phyloP scores from a whole-genome alignment of 306 rosid genomes.

The Cicer bijugum region DNA sequence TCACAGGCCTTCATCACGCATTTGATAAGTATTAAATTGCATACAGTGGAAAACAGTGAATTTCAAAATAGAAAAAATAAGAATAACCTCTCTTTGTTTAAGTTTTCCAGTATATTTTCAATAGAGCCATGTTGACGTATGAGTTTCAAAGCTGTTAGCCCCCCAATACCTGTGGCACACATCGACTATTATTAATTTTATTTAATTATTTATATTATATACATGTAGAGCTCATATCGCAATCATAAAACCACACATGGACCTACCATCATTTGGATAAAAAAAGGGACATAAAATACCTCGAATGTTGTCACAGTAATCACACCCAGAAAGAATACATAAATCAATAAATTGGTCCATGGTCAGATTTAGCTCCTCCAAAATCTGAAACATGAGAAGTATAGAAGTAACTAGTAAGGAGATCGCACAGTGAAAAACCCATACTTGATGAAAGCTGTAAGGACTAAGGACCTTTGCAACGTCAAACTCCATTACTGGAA shows the following conservation, averaged over 20 bases:
- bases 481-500: constrained; percentile 98
- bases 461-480: constrained; percentile 68
- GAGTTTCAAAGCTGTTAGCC: constrained; percentile 91
- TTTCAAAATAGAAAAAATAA: constrained; percentile 30
- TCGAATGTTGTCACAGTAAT: constrained; percentile 91
- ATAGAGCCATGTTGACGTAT: constrained; percentile 93
- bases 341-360: constrained; percentile 97
- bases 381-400: constrained; percentile 59
- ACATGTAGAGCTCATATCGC: constrained; percentile 11
- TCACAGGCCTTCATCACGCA: constrained; percentile 9
- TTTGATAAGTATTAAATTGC: constrained; percentile 15
- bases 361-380: constrained; percentile 82
- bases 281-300: constrained; percentile 53
- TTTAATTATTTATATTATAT: constrained; percentile 5
- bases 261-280: constrained; percentile 29
- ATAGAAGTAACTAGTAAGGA: constrained; percentile 40
- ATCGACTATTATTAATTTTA: constrained; percentile 5
- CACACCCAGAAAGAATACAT: constrained; percentile 97
- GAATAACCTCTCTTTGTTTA: constrained; percentile 83
- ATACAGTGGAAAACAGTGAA: constrained; percentile 17
- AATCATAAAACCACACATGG: constrained; percentile 17
- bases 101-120: constrained; percentile 81
- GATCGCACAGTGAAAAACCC: constrained; percentile 29
- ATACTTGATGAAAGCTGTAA: constrained; percentile 26
- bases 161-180: constrained; percentile 84